phyloP scores from a whole-genome alignment of 225 moss, liverwort and hornwort species.

The Antitrichia curtipendula region DNA sequence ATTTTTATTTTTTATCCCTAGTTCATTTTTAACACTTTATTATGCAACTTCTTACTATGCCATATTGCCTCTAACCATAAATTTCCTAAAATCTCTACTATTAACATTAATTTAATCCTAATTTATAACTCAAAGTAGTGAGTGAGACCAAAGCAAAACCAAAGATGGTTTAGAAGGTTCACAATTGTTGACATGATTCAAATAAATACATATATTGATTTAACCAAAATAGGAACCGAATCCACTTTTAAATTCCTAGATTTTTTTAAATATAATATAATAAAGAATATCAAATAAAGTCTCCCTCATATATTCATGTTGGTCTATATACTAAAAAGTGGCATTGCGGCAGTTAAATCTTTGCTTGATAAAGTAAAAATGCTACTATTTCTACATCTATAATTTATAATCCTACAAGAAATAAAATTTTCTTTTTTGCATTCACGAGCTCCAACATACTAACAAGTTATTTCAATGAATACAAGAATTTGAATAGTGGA shows the following conservation, averaged over 20 bases:
- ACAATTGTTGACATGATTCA: neutral
- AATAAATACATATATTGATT: neutral
- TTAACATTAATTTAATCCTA: too few species aligned
- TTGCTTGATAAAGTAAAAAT: neutral
- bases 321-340: neutral
- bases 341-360: accelerated
- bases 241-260: neutral
- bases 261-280: neutral
- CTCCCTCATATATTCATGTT: neutral
- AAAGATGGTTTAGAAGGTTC: too few species aligned
- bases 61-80: too few species aligned
- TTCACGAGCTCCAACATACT: accelerated
- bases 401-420: neutral
- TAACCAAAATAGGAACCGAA: neutral
- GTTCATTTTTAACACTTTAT: too few species aligned
- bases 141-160: too few species aligned
- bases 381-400: neutral
- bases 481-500: neutral
- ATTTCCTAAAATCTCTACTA: too few species aligned
- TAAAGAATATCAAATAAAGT: neutral
- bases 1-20: too few species aligned
- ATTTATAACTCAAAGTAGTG: too few species aligned
- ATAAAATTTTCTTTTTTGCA: neutral
- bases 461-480: neutral
- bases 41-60: too few species aligned